Percentiles rank a stretch among this genome's conserved stretches.
Conservation (phyloP, 2,329 filamentous ascomycete genomes). For the Thelonectria rubi region DNA sequence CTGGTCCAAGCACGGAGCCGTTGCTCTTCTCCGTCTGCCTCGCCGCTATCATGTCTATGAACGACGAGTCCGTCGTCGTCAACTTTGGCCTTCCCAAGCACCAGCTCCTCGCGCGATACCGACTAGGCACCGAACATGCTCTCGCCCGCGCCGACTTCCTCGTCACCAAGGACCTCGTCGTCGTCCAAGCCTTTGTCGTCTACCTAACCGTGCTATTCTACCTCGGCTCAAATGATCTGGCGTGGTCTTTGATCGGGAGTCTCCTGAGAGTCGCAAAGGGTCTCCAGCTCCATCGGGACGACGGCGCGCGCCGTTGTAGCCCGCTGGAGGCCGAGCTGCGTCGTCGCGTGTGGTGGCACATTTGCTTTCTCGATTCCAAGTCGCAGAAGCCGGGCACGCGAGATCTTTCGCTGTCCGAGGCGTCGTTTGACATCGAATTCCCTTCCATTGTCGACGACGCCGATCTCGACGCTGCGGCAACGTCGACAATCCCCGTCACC, state of each 20-base stretch:
- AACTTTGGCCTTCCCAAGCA: constrained; percentile 32
- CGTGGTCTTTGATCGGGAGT: constrained; percentile 38
- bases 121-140: constrained; percentile 38
- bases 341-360: constrained; percentile 43
- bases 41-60: constrained; percentile 40
- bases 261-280: constrained; percentile 40
- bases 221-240: constrained; percentile 33
- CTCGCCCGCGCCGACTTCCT: constrained; percentile 39
- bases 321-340: constrained; percentile 33
- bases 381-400: constrained; percentile 13
- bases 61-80: constrained; percentile 30
- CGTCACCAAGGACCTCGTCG: constrained; percentile 32
- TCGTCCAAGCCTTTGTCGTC: constrained; percentile 42
- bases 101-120: constrained; percentile 31
- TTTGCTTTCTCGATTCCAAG: constrained; percentile 42
- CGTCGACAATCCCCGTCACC: background rate
- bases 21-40: constrained; percentile 43
- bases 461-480: constrained; percentile 4
- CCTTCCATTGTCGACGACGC: constrained; percentile 55
- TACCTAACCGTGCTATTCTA: constrained; percentile 38
- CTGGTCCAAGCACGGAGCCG: constrained; percentile 30
- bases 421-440: constrained; percentile 51
- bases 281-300: constrained; percentile 30
- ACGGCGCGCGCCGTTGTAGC: background rate
- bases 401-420: constrained; percentile 35